Base-by-base conservation (phyloP, 305 asterid genomes). In the Ajuga reptans region DNA sequence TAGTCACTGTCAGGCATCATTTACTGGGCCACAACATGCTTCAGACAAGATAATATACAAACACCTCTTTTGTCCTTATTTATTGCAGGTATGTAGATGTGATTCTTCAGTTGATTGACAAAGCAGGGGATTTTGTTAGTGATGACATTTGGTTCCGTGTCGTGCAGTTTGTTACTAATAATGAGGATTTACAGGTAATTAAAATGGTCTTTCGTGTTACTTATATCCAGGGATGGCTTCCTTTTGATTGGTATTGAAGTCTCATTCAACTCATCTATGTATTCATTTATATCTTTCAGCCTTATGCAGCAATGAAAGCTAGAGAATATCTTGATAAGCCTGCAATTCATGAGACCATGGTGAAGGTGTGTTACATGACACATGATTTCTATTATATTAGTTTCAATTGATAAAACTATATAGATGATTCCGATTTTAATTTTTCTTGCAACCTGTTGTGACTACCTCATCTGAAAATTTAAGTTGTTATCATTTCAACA, bases 61-160 rank as follows among this genome's bases (percentile, higher is more conserved):
- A 11, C 53, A 36, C 53, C 6, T 52, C 37, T 34, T 9, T 41
- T 47, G 9, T 72, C 67, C 66, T 57, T 24, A 43, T 56, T 57
- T 39, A 63, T 72, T 78, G 72, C 81, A 94, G 99, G 99, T 94
- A 91, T 75, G 93, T 94, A 45, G 99, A 94, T 79, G 99, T 94
- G 74, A 85, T 94, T 82, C 99, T 94, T 83, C 99, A 94, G 84
- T 81, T 94, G 87, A 94, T 94, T 80, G 99, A 94, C 86, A 94
- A 94, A 87, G 99, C 99, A 16, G 98, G 99, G 55, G 99, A 94
- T 78, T 91, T 94, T 29, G 98, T 94, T 76, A 89, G 98, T 81
- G 99, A 94, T 80, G 99, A 89, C 81, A 94, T 94, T 71, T 94
- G 98, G 99, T 94, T 94, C 73, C 98, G 98, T 39, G 99, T 94